Conservation (phyloP, 2,329 filamentous ascomycete genomes). For the Elsinoe batatas region DNA sequence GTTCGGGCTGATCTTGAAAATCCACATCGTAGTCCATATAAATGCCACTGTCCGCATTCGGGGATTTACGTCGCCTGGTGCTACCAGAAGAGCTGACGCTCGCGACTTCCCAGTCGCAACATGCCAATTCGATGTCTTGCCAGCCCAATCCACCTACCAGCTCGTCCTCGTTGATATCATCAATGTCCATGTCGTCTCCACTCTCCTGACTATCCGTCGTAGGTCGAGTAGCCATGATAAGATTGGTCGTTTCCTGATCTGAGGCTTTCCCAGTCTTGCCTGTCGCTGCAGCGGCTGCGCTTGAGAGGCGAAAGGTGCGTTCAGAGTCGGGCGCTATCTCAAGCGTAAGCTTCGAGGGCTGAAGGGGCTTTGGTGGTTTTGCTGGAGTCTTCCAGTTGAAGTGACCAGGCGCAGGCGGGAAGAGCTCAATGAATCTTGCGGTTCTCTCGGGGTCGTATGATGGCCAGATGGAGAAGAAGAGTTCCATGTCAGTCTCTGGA, state of each 20-base stretch:
- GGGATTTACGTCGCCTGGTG: conserved; percentile 27
- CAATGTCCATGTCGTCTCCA: conserved; percentile 40
- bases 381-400: conserved; percentile 69
- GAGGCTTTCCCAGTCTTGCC: conserved; percentile 38
- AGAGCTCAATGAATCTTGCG: conserved; percentile 70
- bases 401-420: conserved; percentile 69
- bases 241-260: conserved; percentile 46
- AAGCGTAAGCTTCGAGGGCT: conserved; percentile 78
- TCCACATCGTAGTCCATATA: conserved; percentile 28
- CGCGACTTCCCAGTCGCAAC: conserved; percentile 70
- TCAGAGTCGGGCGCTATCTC: conserved; percentile 82
- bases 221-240: conserved; percentile 37
- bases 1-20: conserved; percentile 19
- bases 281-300: conserved; percentile 37
- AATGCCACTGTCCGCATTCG: conserved; percentile 18
- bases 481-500: conserved; percentile 62
- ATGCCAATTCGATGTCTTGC: conserved; percentile 74
- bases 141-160: conserved; percentile 64
- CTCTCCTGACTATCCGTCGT: conserved; percentile 41
- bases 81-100: conserved; percentile 39
- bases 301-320: conserved; percentile 69
- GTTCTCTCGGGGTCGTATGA: conserved; percentile 65
- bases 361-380: conserved; percentile 70
- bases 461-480: conserved; percentile 72
- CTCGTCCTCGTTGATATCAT: conserved; percentile 50